Evolutionary conservation across 163 green algal genomes (phyloP).

Genomic region (Volvox carteri): DNA sequence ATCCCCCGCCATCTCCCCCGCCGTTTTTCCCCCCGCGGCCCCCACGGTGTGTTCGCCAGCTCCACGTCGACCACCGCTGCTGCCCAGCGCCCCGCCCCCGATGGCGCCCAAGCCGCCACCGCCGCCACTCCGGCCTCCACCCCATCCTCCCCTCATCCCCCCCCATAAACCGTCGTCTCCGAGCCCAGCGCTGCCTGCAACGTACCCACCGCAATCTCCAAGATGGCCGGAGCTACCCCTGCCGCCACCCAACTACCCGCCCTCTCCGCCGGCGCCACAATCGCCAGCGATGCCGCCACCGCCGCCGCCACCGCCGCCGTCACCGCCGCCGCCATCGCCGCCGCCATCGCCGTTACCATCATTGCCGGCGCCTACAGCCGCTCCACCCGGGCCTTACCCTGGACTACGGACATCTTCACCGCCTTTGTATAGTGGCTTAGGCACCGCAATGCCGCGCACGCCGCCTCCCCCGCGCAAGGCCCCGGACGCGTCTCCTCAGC

Average conservation of each 20-base stretch:
- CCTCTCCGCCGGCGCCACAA: not conserved
- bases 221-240: not conserved
- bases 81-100: not conserved
- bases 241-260: not conserved
- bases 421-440: too few species aligned
- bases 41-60: not conserved
- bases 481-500: too few species aligned
- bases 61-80: not conserved
- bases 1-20: too few species aligned
- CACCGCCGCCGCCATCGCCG: not conserved
- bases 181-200: not conserved
- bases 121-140: not conserved
- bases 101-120: not conserved
- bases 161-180: not conserved
- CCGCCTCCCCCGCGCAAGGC: too few species aligned
- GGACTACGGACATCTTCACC: too few species aligned
- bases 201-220: not conserved
- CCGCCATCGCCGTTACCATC: too few species aligned
- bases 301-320: not conserved
- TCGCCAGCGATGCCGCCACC: too few species aligned
- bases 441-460: too few species aligned
- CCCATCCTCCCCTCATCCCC: too few species aligned
- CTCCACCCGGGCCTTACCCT: not conserved
- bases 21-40: too few species aligned
- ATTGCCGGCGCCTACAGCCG: too few species aligned